Conservation (phyloP, 345 rosid species). For the Angophora floribunda region DNA sequence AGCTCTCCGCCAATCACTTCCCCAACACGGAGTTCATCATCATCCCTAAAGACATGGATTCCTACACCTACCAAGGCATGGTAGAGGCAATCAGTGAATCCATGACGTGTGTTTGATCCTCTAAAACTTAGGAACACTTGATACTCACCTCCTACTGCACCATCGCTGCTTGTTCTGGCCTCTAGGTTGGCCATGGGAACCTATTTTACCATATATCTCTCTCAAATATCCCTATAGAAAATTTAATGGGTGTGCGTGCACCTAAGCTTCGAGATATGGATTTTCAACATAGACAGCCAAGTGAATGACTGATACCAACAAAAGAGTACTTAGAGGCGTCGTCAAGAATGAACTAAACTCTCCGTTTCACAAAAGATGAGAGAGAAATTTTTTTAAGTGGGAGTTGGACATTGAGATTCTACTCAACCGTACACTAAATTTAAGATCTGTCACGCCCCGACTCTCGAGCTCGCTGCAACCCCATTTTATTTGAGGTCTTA, state of each 20-base stretch:
- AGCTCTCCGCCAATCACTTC: neutral
- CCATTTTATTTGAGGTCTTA: no score
- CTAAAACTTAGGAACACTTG: neutral
- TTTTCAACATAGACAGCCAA: neutral
- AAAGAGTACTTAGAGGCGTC: neutral
- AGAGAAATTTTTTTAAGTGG: neutral
- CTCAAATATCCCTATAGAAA: neutral
- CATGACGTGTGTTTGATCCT: no score
- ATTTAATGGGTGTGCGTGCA: neutral
- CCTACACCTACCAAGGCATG: no score
- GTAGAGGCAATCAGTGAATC: no score
- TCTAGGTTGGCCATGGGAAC: neutral
- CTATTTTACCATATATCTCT: neutral
- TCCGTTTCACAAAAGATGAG: no score
- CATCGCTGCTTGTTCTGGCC: neutral
- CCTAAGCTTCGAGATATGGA: neutral
- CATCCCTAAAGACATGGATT: no score
- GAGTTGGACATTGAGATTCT: neutral
- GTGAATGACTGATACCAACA: neutral
- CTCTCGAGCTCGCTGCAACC: no score
- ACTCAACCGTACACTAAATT: no score
- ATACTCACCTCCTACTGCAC: neutral
- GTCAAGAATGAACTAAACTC: no score
- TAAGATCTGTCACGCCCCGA: no score
- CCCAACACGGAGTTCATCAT: neutral